phyloP scores from a whole-genome alignment of 1,284 basidiomycete genomes.

The Austroboletus niveus region DNA sequence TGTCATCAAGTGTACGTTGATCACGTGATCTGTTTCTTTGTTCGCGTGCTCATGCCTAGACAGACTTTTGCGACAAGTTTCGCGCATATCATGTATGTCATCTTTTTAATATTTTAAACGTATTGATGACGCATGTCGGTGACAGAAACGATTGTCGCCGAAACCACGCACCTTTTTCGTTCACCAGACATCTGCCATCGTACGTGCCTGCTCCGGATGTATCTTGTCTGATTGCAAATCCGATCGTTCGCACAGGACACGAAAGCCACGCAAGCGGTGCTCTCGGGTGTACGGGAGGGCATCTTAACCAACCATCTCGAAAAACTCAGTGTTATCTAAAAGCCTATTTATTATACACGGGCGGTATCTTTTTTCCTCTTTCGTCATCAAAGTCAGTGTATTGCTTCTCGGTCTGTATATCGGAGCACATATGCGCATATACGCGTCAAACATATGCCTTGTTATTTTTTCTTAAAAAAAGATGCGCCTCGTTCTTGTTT shows the following conservation, averaged over 20 bases:
- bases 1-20: conserved; percentile 49
- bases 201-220: conserved; percentile 26
- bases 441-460: too few species aligned
- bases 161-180: conserved; percentile 47
- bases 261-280: conserved; percentile 44
- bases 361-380: too few species aligned
- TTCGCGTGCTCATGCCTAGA: not conserved
- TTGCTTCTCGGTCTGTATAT: not conserved
- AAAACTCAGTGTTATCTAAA: conserved; percentile 29
- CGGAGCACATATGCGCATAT: not conserved
- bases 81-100: conserved; percentile 44
- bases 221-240: not conserved
- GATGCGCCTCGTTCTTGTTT: too few species aligned
- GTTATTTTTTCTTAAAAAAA: too few species aligned
- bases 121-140: conserved; percentile 1
- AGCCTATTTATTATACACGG: not conserved
- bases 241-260: conserved; percentile 41
- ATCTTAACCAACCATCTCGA: conserved; percentile 30
- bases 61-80: conserved; percentile 56
- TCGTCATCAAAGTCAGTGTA: not conserved
- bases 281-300: conserved; percentile 37
- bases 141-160: conserved; percentile 46
- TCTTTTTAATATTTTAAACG: conserved; percentile 6
- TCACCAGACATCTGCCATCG: conserved; percentile 50
- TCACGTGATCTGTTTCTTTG: not conserved